Evolutionary conservation across 2,329 filamentous ascomycete species (phyloP).

Genomic region (Xylaria sp.): DNA sequence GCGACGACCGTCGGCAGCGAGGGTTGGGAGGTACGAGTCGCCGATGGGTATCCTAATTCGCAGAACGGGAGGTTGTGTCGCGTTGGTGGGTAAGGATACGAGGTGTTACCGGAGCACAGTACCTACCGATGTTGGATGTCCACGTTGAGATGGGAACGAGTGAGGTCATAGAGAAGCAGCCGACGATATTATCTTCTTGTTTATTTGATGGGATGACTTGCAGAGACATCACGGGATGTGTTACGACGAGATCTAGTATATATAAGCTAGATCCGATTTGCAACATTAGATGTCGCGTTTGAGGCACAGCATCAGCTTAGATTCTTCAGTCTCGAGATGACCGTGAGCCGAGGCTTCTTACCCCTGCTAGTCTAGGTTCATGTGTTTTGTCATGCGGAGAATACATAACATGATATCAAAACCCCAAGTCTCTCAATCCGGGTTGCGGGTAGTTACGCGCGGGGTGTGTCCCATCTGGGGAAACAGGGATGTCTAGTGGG

Average conservation of each 20-base stretch:
- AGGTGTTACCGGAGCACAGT: background rate
- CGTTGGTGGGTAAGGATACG: conserved; percentile 3
- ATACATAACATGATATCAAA: background rate
- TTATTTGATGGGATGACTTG: background rate
- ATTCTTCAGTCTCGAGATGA: background rate
- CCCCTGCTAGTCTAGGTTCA: background rate
- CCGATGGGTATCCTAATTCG: conserved; percentile 33
- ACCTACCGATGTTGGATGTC: background rate
- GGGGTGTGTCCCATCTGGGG: background rate
- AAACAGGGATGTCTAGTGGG: background rate
- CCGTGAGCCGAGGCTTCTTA: background rate
- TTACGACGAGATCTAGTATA: background rate
- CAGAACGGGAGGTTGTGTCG: conserved; percentile 37
- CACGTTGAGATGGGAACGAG: background rate
- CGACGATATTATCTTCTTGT: background rate
- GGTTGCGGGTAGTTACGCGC: background rate
- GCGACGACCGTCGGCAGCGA: conserved; percentile 57
- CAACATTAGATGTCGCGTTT: background rate
- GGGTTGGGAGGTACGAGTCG: conserved; percentile 48
- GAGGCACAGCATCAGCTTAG: background rate
- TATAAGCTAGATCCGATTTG: background rate
- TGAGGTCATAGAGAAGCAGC: background rate
- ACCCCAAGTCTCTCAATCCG: background rate
- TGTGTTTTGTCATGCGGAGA: background rate
- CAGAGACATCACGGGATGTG: background rate